phyloP scores from a whole-genome alignment of 228 moss, liverwort and hornwort species.

The Sphagnum magellanicum region DNA sequence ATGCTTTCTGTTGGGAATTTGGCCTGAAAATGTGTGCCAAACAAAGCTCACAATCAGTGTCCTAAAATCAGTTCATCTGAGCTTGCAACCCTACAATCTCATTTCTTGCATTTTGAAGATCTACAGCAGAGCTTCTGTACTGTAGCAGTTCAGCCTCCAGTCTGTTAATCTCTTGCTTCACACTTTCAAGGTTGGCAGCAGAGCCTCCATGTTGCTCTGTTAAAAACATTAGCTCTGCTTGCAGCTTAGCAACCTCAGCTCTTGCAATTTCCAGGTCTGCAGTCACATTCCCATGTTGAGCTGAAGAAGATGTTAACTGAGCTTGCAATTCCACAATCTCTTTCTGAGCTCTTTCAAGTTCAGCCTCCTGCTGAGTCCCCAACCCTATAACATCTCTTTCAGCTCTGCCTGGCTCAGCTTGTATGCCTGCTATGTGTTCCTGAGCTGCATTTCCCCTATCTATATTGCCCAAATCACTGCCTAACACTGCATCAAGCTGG shows the following conservation, averaged over 20 bases:
- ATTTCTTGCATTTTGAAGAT: constrained; percentile 28
- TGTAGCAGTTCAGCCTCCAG: constrained; percentile 14
- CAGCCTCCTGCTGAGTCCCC: constrained; percentile 16
- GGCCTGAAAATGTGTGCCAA: constrained; percentile 17
- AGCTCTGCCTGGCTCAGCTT: constrained; percentile 40
- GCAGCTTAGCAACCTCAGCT: constrained; percentile 34
- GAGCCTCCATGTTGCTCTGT: constrained; percentile 39
- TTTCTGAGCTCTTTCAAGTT: constrained; percentile 33
- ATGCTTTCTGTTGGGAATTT: constrained; percentile 10
- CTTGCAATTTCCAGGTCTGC: constrained; percentile 31
- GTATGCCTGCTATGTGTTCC: constrained; percentile 21
- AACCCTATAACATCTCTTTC: constrained; percentile 31
- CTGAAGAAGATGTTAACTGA: constrained; percentile 28
- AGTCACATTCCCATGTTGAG: constrained; percentile 18
- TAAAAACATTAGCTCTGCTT: constrained; percentile 28
- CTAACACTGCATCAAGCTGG: constrained; percentile 46
- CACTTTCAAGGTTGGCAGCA: constrained; percentile 27
- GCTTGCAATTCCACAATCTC: constrained; percentile 35
- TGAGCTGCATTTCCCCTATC: constrained; percentile 7
- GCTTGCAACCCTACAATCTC: constrained; percentile 35
- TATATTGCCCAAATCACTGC: constrained; percentile 12
- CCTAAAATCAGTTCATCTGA: constrained; percentile 12
- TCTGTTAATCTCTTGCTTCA: constrained; percentile 18
- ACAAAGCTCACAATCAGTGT: neutral
- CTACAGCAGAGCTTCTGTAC: constrained; percentile 21